Evolutionary conservation across 164 flowering plant genomes (phyloP).

Genomic region (Berberis thunbergii): DNA sequence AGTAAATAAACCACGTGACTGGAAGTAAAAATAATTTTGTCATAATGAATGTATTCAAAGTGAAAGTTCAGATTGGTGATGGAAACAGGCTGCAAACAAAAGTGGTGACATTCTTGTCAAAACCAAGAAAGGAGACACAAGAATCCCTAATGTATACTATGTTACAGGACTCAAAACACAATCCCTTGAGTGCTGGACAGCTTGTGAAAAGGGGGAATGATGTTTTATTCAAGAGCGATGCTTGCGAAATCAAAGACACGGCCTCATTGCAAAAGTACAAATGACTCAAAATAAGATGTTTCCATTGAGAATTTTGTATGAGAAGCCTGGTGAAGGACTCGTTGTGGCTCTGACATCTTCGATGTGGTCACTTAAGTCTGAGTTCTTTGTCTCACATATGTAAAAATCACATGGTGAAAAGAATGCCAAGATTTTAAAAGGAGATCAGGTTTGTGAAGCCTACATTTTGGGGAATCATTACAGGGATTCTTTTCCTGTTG

Average conservation of each 20-base stretch:
- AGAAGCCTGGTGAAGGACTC: background rate
- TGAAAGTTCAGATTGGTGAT: slow-evolving; percentile 6
- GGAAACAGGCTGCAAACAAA: background rate
- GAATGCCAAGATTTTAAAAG: background rate
- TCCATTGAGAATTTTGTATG: background rate
- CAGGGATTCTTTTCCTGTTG: background rate
- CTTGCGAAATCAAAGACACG: background rate
- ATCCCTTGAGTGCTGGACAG: slow-evolving; percentile 10
- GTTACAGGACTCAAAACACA: slow-evolving; percentile 6
- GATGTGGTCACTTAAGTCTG: slow-evolving; percentile 1
- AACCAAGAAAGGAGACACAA: slow-evolving; percentile 2
- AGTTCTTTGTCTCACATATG: slow-evolving; percentile 2
- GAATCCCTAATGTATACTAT: slow-evolving; percentile 6
- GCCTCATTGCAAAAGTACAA: background rate
- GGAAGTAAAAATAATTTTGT: background rate
- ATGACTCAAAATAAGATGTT: slow-evolving; percentile 2
- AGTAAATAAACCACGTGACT: too few relatives aligned
- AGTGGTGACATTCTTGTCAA: background rate
- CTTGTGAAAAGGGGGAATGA: background rate
- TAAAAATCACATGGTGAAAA: background rate
- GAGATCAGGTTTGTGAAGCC: slow-evolving; percentile 3
- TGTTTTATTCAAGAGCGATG: background rate
- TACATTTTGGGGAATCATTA: background rate
- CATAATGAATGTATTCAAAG: slow-evolving; percentile 7
- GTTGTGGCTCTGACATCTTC: slow-evolving; percentile 6